Evolutionary conservation across 305 asterid species (phyloP).

Genomic region (Caryopteris hybrid): DNA sequence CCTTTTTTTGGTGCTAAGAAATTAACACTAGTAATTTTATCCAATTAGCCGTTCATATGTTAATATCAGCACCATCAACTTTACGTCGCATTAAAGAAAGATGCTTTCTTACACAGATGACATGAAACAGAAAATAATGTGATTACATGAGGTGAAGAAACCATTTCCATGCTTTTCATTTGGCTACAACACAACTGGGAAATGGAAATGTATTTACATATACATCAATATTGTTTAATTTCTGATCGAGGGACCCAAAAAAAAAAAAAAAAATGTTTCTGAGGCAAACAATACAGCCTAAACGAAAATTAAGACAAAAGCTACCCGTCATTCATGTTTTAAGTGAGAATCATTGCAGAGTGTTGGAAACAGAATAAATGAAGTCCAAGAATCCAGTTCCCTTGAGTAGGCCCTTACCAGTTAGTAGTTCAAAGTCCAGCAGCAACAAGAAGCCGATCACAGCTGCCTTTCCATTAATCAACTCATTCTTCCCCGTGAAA

Average conservation of each 20-base stretch:
- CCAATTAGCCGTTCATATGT: too few relatives aligned
- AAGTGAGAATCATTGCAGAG: constrained; percentile 40
- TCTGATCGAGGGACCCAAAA: too few relatives aligned
- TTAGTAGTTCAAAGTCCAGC: constrained; percentile 83
- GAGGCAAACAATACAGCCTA: not conserved
- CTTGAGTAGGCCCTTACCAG: constrained; percentile 85
- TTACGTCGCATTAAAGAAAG: too few relatives aligned
- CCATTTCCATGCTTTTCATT: not conserved
- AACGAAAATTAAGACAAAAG: not conserved
- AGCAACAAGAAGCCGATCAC: constrained; percentile 81
- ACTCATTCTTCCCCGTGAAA: constrained; percentile 67
- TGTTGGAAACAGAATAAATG: constrained; percentile 65
- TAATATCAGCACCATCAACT: too few relatives aligned
- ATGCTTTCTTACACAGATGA: too few relatives aligned
- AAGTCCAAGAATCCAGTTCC: constrained; percentile 99
- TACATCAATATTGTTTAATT: not conserved
- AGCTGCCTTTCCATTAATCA: constrained; percentile 93
- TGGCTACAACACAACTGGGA: not conserved
- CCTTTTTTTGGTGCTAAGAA: too few relatives aligned
- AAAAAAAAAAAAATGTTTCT: not conserved
- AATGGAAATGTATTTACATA: not conserved
- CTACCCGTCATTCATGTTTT: not conserved
- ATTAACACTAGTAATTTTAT: too few relatives aligned
- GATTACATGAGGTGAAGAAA: too few relatives aligned
- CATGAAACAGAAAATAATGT: too few relatives aligned